phyloP scores from a whole-genome alignment of 1,284 basidiomycete species.

The Ceratobasidium theobromae region DNA sequence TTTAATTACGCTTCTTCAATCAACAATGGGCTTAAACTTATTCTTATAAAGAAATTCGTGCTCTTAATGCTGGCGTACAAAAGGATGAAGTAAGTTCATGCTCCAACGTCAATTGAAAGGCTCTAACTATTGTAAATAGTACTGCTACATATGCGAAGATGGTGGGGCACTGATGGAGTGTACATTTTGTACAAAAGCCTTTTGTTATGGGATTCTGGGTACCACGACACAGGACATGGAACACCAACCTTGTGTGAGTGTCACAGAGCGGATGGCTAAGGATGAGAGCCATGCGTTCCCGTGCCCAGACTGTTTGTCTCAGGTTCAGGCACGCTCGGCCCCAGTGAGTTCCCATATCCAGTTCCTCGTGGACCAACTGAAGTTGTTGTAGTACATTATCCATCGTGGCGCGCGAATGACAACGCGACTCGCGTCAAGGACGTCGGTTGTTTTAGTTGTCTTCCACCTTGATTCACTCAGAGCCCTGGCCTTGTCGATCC shows the following conservation, averaged over 20 bases:
- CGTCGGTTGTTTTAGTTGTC: not conserved
- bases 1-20: too few species aligned
- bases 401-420: not conserved
- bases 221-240: not conserved
- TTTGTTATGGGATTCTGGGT: not conserved
- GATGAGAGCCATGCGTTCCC: not conserved
- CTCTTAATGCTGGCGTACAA: too few species aligned
- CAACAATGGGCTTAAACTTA: too few species aligned
- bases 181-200: not conserved
- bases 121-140: not conserved
- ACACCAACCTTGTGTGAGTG: not conserved
- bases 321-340: not conserved
- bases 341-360: not conserved
- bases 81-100: too few species aligned
- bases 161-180: not conserved
- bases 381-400: not conserved
- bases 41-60: too few species aligned
- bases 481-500: not conserved
- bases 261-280: not conserved
- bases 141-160: constrained; percentile 8
- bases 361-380: not conserved
- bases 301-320: not conserved
- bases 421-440: not conserved
- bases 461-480: not conserved
- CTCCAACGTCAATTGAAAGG: too few species aligned